Evolutionary conservation across 2,329 filamentous ascomycete species (phyloP), one percentile per base, ranked within the genome.

Genomic region (Aspergillus quadricinctus): DNA sequence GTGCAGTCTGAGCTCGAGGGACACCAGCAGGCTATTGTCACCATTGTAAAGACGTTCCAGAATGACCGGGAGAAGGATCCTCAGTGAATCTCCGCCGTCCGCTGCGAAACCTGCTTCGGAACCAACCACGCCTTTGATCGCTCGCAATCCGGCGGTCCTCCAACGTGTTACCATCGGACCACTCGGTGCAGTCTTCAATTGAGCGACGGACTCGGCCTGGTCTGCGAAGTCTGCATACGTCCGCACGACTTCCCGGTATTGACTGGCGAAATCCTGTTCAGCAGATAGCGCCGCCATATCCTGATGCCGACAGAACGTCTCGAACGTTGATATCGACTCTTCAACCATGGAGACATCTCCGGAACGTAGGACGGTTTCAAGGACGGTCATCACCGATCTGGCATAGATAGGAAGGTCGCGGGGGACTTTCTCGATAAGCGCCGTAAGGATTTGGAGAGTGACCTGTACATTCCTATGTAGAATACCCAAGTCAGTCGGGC

Each of bases 311-410:
- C 93, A 97, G 69, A 97, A 94, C 25, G 88, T 87, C 66, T 92
- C 87, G 70, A 96, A 97, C 3, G 90, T 91, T 2, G 87, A 84
- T 60, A 96, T 82, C 2, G 91, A 94, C 37, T 92, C 91, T 76
- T 97, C 92, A 59, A 96, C 87, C 86, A 97, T 90, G 64, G 88
- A 90, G 61, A 97, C 88, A 72, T 97, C 91, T 72, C 88, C 86
- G 60, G 92, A 95, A 58, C 86, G 85, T 53, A 97, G 83, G 66
- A 97, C 88, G 55, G 87, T 87, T 62, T 88, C 85, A 68, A 97
- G 83, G 62, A 97, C 89, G 66, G 88, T 89, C 69, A 97, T 84
- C 55, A 97, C 86, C 68, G 89, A 90, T 60, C 84, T 83, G 49
- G 91, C 91, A 71, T 96, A 96, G 52, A 99, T 85, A 52, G 91